phyloP scores from a whole-genome alignment of 2,329 filamentous ascomycete genomes.

The Aspergillus sp. region DNA sequence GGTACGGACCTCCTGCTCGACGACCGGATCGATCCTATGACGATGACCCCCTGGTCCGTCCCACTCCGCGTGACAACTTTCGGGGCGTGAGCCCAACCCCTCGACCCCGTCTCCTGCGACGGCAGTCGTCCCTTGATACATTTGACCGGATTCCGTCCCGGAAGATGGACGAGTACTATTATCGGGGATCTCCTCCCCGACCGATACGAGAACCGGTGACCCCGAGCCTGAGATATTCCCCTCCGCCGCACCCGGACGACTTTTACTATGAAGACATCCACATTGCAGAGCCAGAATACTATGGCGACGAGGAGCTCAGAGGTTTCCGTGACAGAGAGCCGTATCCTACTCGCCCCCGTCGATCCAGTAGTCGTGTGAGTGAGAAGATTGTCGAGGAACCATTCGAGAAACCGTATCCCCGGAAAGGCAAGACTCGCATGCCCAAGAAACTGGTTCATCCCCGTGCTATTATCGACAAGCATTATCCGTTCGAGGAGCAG shows the following conservation, averaged over 20 bases:
- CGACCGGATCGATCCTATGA: constrained; percentile 33
- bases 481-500: constrained; percentile 79
- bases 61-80: constrained; percentile 35
- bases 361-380: constrained; percentile 33
- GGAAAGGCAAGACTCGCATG: constrained; percentile 84
- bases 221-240: constrained; percentile 33
- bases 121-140: constrained; percentile 83
- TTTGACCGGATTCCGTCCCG: constrained; percentile 67
- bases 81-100: constrained; percentile 48
- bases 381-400: constrained; percentile 23
- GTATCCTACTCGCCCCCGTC: constrained; percentile 41
- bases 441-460: constrained; percentile 72
- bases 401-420: constrained; percentile 52
- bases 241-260: constrained; percentile 49
- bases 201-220: constrained; percentile 55
- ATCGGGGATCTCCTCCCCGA: constrained; percentile 37
- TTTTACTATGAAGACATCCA: constrained; percentile 56
- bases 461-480: constrained; percentile 70
- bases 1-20: constrained; percentile 37
- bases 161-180: constrained; percentile 38
- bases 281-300: constrained; percentile 58
- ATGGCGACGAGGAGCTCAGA: constrained; percentile 64
- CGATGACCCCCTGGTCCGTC: constrained; percentile 33
- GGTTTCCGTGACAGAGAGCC: constrained; percentile 56
- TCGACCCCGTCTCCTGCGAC: constrained; percentile 62